These are phyloP conservation scores for Graphiopsis chlorocephala DNA, from an alignment of 2,329 filamentous ascomycete genomes.

Conservation along the genomic window DNA sequence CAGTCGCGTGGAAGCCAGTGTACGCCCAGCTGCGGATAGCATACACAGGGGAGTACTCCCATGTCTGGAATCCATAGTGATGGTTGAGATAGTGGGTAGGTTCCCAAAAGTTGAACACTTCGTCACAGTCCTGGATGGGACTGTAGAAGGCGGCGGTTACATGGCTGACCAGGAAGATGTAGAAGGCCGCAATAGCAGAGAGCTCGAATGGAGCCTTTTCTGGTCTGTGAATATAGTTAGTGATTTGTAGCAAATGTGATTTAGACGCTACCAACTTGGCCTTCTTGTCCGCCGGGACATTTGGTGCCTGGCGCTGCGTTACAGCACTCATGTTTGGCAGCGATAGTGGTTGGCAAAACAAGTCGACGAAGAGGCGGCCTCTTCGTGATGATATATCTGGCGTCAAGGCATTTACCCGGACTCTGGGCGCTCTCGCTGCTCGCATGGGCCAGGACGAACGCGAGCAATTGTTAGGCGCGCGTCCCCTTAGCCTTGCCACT, in stretches of 20 bases:
- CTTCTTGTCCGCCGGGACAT: neutral
- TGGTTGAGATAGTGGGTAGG: slow-evolving; percentile 91
- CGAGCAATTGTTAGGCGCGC: neutral
- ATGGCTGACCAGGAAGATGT: slow-evolving; percentile 72
- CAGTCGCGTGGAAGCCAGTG: slow-evolving; percentile 69
- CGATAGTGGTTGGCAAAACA: neutral
- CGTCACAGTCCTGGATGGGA: slow-evolving; percentile 96
- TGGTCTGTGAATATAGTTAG: neutral
- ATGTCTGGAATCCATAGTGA: slow-evolving; percentile 91
- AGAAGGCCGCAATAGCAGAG: slow-evolving; percentile 74
- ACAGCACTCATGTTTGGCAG: neutral
- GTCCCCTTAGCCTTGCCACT: neutral
- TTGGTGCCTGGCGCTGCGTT: neutral
- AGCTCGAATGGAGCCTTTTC: slow-evolving; percentile 22
- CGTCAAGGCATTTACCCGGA: slow-evolving; percentile 12
- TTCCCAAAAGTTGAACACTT: slow-evolving; percentile 99
- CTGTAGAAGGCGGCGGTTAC: slow-evolving; percentile 74
- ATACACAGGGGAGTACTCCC: slow-evolving; percentile 96
- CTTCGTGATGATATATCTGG: slow-evolving; percentile 8
- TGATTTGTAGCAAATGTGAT: neutral
- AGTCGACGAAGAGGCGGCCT: neutral
- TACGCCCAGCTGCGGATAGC: slow-evolving; percentile 96
- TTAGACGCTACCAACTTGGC: neutral
- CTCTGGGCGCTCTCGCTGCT: neutral
- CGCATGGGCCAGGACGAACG: neutral